A percentile compares a stretch with the other conserved stretches of the same genome.
Evolutionary conservation across 2,329 filamentous ascomycete species (phyloP).

Genomic region (Fusarium citri): DNA sequence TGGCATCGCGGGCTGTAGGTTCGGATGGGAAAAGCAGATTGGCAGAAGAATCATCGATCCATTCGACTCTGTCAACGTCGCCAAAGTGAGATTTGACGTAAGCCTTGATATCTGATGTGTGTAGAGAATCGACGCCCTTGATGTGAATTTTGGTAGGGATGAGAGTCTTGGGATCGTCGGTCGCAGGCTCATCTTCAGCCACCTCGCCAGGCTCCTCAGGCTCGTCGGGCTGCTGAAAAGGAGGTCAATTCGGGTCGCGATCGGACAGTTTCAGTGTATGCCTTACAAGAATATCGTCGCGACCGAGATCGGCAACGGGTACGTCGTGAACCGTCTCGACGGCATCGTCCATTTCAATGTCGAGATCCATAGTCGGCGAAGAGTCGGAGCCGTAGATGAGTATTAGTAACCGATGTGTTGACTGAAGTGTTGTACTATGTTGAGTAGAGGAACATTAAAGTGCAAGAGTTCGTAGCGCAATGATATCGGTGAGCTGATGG

Average conservation of each 20-base stretch:
- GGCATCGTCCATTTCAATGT: constrained; percentile 78
- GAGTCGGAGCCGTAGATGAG: neutral
- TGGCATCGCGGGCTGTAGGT: constrained; percentile 63
- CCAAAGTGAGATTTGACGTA: constrained; percentile 78
- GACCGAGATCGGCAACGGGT: constrained; percentile 45
- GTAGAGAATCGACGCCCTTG: constrained; percentile 83
- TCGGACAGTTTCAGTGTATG: neutral
- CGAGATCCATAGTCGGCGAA: constrained; percentile 69
- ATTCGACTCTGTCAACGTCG: constrained; percentile 76
- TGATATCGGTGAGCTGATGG: neutral
- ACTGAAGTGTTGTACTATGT: neutral
- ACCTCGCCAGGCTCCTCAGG: constrained; percentile 55
- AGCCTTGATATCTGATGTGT: constrained; percentile 80
- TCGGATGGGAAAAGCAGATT: constrained; percentile 81
- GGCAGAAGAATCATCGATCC: constrained; percentile 93
- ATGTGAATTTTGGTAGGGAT: constrained; percentile 78
- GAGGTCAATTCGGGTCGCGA: constrained; percentile 29
- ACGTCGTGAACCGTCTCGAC: constrained; percentile 52
- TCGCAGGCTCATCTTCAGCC: constrained; percentile 50
- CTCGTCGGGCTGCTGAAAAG: constrained; percentile 51
- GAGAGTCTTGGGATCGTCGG: constrained; percentile 45
- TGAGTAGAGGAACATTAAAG: neutral
- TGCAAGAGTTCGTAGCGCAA: neutral
- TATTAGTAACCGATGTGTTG: neutral
- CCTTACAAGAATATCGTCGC: constrained; percentile 55